Evolutionary conservation across 768 basidiomycete species (phyloP), one percentile per base, ranked within the genome.

Genomic region (Steccherinum ochraceum): DNA sequence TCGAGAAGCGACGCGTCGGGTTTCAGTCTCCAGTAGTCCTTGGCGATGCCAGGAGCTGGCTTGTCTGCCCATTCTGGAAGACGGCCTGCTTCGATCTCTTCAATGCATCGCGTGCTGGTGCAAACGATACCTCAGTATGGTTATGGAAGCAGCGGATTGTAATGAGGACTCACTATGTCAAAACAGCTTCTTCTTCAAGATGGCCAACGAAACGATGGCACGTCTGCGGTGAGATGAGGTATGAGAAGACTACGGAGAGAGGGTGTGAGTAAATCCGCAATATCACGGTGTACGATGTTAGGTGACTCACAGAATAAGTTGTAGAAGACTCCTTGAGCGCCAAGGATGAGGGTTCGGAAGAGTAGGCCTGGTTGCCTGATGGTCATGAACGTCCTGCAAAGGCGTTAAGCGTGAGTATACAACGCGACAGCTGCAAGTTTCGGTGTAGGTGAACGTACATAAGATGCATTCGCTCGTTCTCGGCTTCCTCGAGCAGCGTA

Each of bases 401-500:
- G 48, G 58, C 35, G 35, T 39, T 39, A 39, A 39, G 35, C 11
- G n/a, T 11, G 21, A 16, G 25, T 43, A 44, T 26, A 35, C 39
- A 35, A 24, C 13, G 48, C 49, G 26, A 30, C 13, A n/a, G n/a
- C n/a, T n/a, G n/a, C n/a, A n/a, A n/a, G n/a, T n/a, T n/a, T n/a
- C n/a, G n/a, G 24, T 46, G 23, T 44, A 21, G 24, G 44, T 11
- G 7, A 23, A 65, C 78, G 61, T 53, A 89, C 87, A 94, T 88
- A 48, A 94, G 75, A 66, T 95, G 93, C 90, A 96, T 95, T 27
- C 95, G 75, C 70, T 99, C 95, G 64, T 98, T 98, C 64, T 98
- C 93, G 12, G 93, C 93, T 71, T 96, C 95, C 64, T 93, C 87
- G 16, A 96, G 72, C 41, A 92, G 79, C 4, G 92, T 94, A 64